Base-by-base conservation (phyloP, 2,329 filamentous ascomycete species). In the Phyllosticta ampelicida region DNA sequence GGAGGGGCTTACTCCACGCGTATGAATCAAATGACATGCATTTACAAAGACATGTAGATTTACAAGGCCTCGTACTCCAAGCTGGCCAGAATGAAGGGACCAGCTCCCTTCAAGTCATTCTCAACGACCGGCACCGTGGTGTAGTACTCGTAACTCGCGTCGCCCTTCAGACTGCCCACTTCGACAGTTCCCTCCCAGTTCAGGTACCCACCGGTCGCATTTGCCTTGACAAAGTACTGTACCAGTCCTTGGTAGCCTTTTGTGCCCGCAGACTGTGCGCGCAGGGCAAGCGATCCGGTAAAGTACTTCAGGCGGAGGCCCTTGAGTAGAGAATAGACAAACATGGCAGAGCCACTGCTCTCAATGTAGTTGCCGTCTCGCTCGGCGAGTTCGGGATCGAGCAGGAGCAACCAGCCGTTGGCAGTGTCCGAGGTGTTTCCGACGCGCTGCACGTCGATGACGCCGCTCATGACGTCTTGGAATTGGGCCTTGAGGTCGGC, bases 281-380 rank as follows among this genome's bases (percentile, higher is more conserved):
- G 61, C 18, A 11, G 49, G 6, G 21, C 49, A 5, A 21, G 19
- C 23, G 61, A 60, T n/a, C 67, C 65, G 16, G 11, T 4, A 56
- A 72, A 60, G 60, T 71, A 61, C 8, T 70, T 70, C 3, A 64
- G 63, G 51, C 70, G 63, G 11, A 68, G 61, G 13, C 68, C 70
- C 65, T 72, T 72, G 60, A 70, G 61, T 60, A 67, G 70, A 8
- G 64, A 65, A 61, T 71, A 71, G 2, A 68, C 65, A 59, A 72
- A 72, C 67, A 85, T 81, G 3, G 80, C 80, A 1, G 78, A 78
- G 8, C 76, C 81, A 29, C 80, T 82, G 30, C 78, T 80, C 70
- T 85, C 80, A 53, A 85, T 78, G 66, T 81, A 85, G 67, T 86
- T 85, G 2, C 80, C 80, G 51, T 74, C 62, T 48, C 60, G 64